Base-by-base conservation (phyloP, 2,329 filamentous ascomycete species). In the Sclerotinia glacialis region DNA sequence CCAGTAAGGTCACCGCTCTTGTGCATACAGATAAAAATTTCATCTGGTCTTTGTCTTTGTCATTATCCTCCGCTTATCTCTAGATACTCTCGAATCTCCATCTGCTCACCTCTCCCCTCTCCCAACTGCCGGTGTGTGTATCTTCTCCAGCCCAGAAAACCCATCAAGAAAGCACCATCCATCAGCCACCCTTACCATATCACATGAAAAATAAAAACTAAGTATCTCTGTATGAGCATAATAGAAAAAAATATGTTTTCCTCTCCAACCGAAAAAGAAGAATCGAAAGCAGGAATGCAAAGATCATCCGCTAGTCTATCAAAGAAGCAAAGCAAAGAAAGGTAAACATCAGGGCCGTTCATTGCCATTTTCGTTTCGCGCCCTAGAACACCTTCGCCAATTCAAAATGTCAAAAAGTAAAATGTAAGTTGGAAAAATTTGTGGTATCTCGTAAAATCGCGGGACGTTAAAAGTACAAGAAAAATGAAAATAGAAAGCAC, bases 361-460 rank as follows among this genome's bases (percentile, higher is more conserved):
- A 61, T 49, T 37, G 44, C 31, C 44, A 21, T 61, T 49, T 61
- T 61, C 44, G 44, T 61, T 61, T 49, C 44, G 23, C 46, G 49
- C 53, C 31, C 44, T 47, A 14, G 14, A 65, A 65, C 63, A 40
- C 63, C 63, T 31, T 49, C 34, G 53, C 63, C n/a, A 52, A 65
- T 61, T 61, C 53, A 60, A 59, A 31, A 60, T 60, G 46, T 49
- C 54, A 64, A 65, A 59, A 21, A 61, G 28, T 9, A 59, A 65
- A 44, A 53, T 44, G 61, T 52, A 66, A 61, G 14, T 52, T 37
- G 44, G 44, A 53, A 47, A 65, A 65, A 26, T 42, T 55, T 69
- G 63, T 72, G 71, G 71, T 72, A 72, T 72, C 71, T 69, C 67
- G 66, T 64, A 63, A 71, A 70, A 65, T 54, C 64, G 69, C 60